Evolutionary conservation across 805 yeast species (phyloP), one percentile per base, ranked within the genome.

Genomic region (Metschnikowia bowlesiae): DNA sequence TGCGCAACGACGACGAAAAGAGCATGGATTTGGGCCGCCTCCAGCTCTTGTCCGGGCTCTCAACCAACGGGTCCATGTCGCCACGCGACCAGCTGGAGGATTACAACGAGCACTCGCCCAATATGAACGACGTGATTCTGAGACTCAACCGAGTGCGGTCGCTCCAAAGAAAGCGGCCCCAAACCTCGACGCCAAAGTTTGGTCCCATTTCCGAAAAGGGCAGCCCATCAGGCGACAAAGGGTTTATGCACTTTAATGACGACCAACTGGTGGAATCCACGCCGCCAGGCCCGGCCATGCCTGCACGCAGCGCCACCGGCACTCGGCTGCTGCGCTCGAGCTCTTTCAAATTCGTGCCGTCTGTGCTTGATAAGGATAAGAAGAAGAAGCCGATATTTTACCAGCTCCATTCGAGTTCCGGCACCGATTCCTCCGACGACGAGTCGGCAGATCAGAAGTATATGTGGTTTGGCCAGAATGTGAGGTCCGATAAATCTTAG

Each of bases 391-490:
- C 66, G 13, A 63, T 70, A 30, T 70, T 71, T 53, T 70, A 69
- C 51, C 64, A 69, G 48, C 57, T 70, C 43, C 54, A 60, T 39
- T 55, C 62, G 13, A 53, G 55, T 41, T 44, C 56, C 4, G 51
- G 50, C 13, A 49, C 46, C 36, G 57, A 54, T 13, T 44, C 50
- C 9, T 49, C 46, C 46, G 58, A 54, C 30, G 55, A 49, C 16
- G 53, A 58, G 41, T 52, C 50, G 36, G 35, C 31, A 16, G 54
- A 48, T 11, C 52, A 53, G 39, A 62, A 62, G 51, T 65, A 65
- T 55, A 57, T 65, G 52, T 71, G 77, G 75, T 69, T 71, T 60
- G 75, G 76, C 9, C 68, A 66, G 55, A 71, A 70, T 53, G 60
- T 62, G 55, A 53, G 52, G 13, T 8, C 40, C 14, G 46, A 36